Evolutionary conservation across 2,329 filamentous ascomycete genomes (phyloP), one percentile per base, ranked within the genome.

Genomic region (Stylonectria norvegica): DNA sequence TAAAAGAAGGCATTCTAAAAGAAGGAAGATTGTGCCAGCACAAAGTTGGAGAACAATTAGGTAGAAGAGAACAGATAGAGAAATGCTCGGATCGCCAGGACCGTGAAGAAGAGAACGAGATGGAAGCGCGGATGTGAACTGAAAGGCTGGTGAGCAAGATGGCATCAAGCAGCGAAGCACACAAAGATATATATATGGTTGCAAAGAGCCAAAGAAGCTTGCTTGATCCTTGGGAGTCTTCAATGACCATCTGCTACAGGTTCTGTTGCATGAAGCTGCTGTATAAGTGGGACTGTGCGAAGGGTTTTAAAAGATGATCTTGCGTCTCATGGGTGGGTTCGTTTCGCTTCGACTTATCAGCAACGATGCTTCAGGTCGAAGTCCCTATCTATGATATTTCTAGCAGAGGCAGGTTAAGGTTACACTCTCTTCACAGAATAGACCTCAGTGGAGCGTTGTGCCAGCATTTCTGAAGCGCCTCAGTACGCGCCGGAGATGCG

Each of bases 31-130:
- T 48, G 49, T 54, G 47, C 50, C 53, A 47, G 53, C 53, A 56
- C 53, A 36, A 40, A n/a, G n/a, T 17, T 19, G 14, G 15, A 8
- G 41, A 42, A 40, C 43, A 28, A 20, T 10, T 25, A 25, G 22
- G 22, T 8, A 8, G 22, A 25, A 32, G 10, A 16, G 17, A 32
- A 32, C 8, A 32, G n/a, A 33, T 34, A 42, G 23, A 30, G 36
- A 42, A 50, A 42, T 43, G 34, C 36, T 30, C 27, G 27, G 53
- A 52, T 56, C 53, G 53, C 53, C 50, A 53, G 53, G 53, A 56
- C 31, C 53, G 10, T 51, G 34, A 22, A 46, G 36, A 18, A 19
- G 15, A 32, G 16, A 23, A 32, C 29, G 34, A 36, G 45, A 32
- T 41, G 38, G 49, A 46, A 42, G 43, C 10, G 34, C 39, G 31